A percentile compares a stretch with the other conserved stretches of the same genome.
phyloP scores from a whole-genome alignment of 805 yeast genomes.

The Starmerella riodocensis region DNA sequence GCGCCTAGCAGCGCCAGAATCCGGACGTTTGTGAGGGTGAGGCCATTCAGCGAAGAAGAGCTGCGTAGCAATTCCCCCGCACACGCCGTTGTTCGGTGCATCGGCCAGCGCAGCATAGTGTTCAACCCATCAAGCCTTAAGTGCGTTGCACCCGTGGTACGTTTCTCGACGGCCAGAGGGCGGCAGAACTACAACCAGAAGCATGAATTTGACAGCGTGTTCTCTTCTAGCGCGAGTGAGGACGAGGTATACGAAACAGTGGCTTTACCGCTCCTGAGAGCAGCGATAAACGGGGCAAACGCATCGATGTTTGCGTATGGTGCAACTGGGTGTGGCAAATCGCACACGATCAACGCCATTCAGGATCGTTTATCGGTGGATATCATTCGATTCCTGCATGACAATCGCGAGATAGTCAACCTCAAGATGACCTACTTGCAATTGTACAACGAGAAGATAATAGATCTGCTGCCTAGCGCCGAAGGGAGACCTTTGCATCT shows the following conservation, averaged over 20 bases:
- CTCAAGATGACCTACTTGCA: slow-evolving; percentile 44
- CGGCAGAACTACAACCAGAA: slow-evolving; percentile 9
- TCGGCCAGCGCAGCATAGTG: slow-evolving; percentile 72
- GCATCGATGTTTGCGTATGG: slow-evolving; percentile 94
- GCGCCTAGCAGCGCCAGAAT: background rate
- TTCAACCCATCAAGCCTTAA: slow-evolving; percentile 57
- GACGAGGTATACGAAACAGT: slow-evolving; percentile 53
- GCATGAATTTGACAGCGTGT: slow-evolving; percentile 69
- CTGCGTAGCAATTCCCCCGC: background rate
- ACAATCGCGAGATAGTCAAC: background rate
- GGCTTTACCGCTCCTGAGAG: slow-evolving; percentile 52
- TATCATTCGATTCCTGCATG: slow-evolving; percentile 34
- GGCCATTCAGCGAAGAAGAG: background rate
- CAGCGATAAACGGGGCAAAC: slow-evolving; percentile 72
- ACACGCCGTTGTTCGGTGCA: slow-evolving; percentile 46
- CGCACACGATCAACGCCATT: slow-evolving; percentile 78
- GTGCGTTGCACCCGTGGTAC: slow-evolving; percentile 16
- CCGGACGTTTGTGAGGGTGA: background rate
- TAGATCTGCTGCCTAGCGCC: slow-evolving; percentile 46
- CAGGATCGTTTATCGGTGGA: slow-evolving; percentile 69
- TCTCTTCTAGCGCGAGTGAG: slow-evolving; percentile 55
- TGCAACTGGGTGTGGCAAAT: slow-evolving; percentile 94
- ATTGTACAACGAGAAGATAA: slow-evolving; percentile 79
- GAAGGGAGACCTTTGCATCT: slow-evolving; percentile 16
- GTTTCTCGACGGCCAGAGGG: slow-evolving; percentile 4